Conservation (phyloP, 2,329 filamentous ascomycete genomes). For the Fusarium metavorans region DNA sequence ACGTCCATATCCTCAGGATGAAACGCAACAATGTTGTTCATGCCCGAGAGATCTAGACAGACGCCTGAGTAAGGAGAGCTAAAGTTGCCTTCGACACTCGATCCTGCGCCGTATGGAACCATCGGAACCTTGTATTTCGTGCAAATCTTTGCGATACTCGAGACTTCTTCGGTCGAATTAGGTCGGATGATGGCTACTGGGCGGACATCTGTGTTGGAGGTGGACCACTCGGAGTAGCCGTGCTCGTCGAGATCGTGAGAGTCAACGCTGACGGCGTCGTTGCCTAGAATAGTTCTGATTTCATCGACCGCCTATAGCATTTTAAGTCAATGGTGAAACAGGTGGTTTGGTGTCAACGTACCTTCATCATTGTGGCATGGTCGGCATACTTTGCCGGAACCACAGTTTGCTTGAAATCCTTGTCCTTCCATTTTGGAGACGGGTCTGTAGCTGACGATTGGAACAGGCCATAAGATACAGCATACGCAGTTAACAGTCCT, state of each 20-base stretch:
- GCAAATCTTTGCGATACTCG: conserved; percentile 71
- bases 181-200: conserved; percentile 76
- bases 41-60: conserved; percentile 75
- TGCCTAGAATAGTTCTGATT: conserved; percentile 50
- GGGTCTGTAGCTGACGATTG: neutral
- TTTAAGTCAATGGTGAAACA: neutral
- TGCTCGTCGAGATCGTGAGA: conserved; percentile 72
- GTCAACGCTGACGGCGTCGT: conserved; percentile 73
- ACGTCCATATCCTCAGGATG: conserved; percentile 79
- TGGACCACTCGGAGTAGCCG: conserved; percentile 78
- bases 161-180: conserved; percentile 72
- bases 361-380: conserved; percentile 37
- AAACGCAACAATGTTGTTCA: conserved; percentile 74
- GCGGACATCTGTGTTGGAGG: conserved; percentile 72
- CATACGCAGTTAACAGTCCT: neutral
- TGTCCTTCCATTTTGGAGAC: conserved; percentile 25
- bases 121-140: conserved; percentile 73
- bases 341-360: neutral
- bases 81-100: conserved; percentile 78
- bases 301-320: neutral
- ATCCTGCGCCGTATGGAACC: conserved; percentile 81
- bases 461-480: neutral
- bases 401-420: neutral
- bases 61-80: conserved; percentile 75
- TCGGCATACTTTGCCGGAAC: conserved; percentile 37